Base-by-base conservation (phyloP, 1,139 yeast genomes). In the Candida smagusa region DNA sequence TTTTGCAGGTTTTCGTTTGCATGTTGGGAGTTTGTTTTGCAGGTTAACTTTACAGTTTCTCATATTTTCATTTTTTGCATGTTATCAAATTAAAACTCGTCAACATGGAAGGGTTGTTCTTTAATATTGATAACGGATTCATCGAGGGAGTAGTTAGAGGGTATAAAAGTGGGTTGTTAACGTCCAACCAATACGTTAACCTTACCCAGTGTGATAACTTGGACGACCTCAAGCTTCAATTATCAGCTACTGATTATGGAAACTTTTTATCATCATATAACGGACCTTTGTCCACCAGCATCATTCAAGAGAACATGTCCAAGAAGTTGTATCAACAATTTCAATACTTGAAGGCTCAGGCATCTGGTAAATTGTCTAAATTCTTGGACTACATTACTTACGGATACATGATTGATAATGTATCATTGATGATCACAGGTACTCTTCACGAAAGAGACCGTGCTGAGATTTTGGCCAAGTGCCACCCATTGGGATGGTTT, bases 391-490 rank as follows among this genome's bases (percentile, higher is more conserved):
- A 70, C 61, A 88, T 94, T 56, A 83, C 94, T 33, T 92, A 89
- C 59, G 95, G 97, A 9, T 94, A 94, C 66, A 94, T 94, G 99
- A 94, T 94, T 58, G 98, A 94, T 66, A 94, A 94, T 60, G 96
- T 92, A 32, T 87, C 94, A 22, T 73, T 94, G 54, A 85, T 94
- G 84, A 90, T 94, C 54, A 90, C 97, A 1, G 99, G 99, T 27
- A 89, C 98, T 0, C 78, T 92, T 45, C 98, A 94, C 58, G 96
- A 90, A 55, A 79, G 97, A 55, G 96, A 94, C 61, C 79, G 86
- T 57, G 68, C 80, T 34, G 98, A 92, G 54, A 83, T 92, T 41
- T 74, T 92, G 54, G 79, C 80, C 42, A 82, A 96, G 58, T 88
- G 97, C 59, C 96, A 92, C 58, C 98, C 98, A 1, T 72, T 94